phyloP scores from a whole-genome alignment of 345 rosid species.

The Passiflora organensis region DNA sequence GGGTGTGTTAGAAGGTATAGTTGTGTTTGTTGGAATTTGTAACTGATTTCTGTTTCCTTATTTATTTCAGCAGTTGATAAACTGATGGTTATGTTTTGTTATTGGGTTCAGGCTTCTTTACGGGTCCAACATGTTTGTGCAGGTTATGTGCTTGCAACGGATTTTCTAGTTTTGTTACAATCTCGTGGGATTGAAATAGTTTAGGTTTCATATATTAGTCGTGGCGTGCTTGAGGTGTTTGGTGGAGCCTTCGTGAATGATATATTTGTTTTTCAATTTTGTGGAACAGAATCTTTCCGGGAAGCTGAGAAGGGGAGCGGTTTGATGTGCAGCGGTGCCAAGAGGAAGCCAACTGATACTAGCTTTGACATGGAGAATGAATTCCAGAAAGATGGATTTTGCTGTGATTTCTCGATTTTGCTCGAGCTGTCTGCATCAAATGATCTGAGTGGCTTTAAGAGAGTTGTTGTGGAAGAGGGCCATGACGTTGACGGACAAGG shows the following conservation, averaged over 20 bases:
- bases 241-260: slow-evolving; percentile 14
- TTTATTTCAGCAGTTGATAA: neutral
- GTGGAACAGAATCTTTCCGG: slow-evolving; percentile 16
- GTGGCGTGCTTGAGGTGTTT: neutral
- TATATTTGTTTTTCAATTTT: slow-evolving; percentile 11
- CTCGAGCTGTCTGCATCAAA: slow-evolving; percentile 67
- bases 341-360: slow-evolving; percentile 27
- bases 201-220: neutral
- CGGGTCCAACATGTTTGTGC: neutral
- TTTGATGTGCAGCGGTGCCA: slow-evolving; percentile 46
- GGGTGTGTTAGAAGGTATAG: slow-evolving; percentile 12
- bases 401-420: slow-evolving; percentile 41
- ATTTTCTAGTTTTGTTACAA: neutral
- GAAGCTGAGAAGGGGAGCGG: neutral
- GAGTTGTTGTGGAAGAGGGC: slow-evolving; percentile 48
- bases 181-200: neutral
- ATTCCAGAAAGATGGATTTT: slow-evolving; percentile 14
- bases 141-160: neutral
- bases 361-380: slow-evolving; percentile 18
- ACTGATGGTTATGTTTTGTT: slow-evolving; percentile 12
- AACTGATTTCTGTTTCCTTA: slow-evolving; percentile 31
- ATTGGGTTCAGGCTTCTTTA: slow-evolving; percentile 2
- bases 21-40: slow-evolving; percentile 32
- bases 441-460: slow-evolving; percentile 59
- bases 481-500: slow-evolving; percentile 47